Base-by-base conservation (phyloP, 2,329 filamentous ascomycete genomes). In the Fusarium luffae region DNA sequence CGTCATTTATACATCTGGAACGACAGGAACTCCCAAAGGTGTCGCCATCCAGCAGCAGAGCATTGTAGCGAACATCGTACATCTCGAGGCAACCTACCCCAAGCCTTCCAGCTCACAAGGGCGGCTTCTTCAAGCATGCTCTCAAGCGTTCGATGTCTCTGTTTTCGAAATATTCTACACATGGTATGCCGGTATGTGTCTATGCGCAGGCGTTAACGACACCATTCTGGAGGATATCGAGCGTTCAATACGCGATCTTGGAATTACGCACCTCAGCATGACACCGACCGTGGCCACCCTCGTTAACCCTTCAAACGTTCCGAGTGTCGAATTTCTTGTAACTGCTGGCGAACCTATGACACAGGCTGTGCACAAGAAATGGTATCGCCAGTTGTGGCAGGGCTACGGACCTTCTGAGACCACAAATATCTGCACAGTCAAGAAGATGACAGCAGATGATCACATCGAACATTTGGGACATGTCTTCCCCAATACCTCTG, bases 81-180 rank as follows among this genome's bases (percentile, higher is more conserved):
- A 87, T 12, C 82, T 97, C 9, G 84, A 85, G 4, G 81, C 84
- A 4, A 81, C 92, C 0, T 97, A 97, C 74, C 91, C 92, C 0
- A 81, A 82, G 0, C 75, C 80, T 1, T 28, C 62, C 9, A 42
- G 40, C 1, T 72, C 72, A 2, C 72, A 79, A 2, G 86, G 89
- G 1, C 86, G 89, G n/a, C 82, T 97, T 32, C 82, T 97, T 0
- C 94, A 97, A 78, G 89, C 92, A 4, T 97, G 92, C 75, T 95
- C 93, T 1, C 92, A 94, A 75, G 91, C 91, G 0, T 97, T 97
- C 75, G 93, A 97, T 75, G 90, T 97, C 3, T 97, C 93, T 1
- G 92, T 97, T 0, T 97, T 97, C 76, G 94, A 97, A 74, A 94
- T 97, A 16, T 95, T 97, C 77, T 97, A 93, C 73, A 84, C 93